Base-by-base conservation (phyloP, 176 grass and related monocot species). In the Thinopyrum elongatum region DNA sequence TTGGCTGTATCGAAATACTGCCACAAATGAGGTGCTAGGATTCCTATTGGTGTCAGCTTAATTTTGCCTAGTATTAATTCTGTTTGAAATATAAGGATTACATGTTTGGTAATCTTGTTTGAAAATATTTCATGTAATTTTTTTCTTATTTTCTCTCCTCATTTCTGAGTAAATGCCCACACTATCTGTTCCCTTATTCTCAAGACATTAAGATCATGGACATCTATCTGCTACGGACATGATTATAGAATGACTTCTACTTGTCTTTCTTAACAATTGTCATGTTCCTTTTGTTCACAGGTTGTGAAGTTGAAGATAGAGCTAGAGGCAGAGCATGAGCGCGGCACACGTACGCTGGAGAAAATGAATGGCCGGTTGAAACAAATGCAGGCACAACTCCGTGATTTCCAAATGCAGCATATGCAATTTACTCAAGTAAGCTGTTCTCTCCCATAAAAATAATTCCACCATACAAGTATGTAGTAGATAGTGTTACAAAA, bases 291-390 rank as follows among this genome's bases (percentile, higher is more conserved):
- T 72, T 77, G 4, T 83, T 78, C 83, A 17, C 76, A 98, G 96
- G 96, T 90, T 84, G 77, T 70, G 80, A 92, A 91, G 92, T 81
- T 84, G 74, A 89, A 77, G 92, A 85, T 95, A 63, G 91, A 98
- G 63, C 65, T 95, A 58, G 81, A 95, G 77, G 86, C 79, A 78
- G 96, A 92, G 81, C 75, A 89, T 86, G 83, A 70, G 60, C 91
- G 91, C 41, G 91, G 88, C 79, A 75, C 13, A 39, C 88, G 82
- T 78, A 47, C 87, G 63, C 65, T 91, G 51, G 71, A 90, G 33
- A 92, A 87, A 80, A 86, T 95, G 93, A 85, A 77, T 41, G 35
- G 64, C 10, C 91, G 86, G 30, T 34, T 91, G 79, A 92, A 78
- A 76, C 86, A 87, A 72, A 86, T 98, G 84, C 77, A 98, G 85